Evolutionary conservation across 1,284 basidiomycete species (phyloP), one percentile per base, ranked within the genome.

Genomic region (Serendipita sp.): DNA sequence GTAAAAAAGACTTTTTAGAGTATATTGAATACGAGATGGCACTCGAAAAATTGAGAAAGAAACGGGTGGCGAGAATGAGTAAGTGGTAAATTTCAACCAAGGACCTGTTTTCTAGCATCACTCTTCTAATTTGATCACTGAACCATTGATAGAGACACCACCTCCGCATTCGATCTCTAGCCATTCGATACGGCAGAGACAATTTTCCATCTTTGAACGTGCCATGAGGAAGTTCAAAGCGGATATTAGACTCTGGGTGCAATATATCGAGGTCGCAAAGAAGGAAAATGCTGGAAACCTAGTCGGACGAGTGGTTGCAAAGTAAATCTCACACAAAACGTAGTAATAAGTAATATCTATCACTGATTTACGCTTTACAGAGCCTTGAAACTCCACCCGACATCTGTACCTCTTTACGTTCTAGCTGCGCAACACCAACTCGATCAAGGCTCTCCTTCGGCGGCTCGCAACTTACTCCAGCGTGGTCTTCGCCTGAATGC

Each of bases 11-110:
- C 75, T 98, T 87, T 75, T 77, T 95, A 69, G 85, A 88, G 61
- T 98, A 99, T 77, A 86, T 86, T 45, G 82, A 90, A 29, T 98
- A 96, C 73, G 94, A 98, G 76, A 91, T 91, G 81, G 82, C 82
- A 35, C 79, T 96, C 32, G 93, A 96, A 72, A 80, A 84, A 42
- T 75, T 96, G 64, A 77, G 91, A 42, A 78, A 81, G 69, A 89
- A 91, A 68, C 78, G 93, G 58, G 79, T 81, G 50, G 80, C 85
- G 69, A 77, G 88, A 62, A 71, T 91, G 62, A 82, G 91, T 93
- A 70, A 64, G 86, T 79, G 1, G 32, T n/a, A 8, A 3, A 15
- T 49, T 60, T 50, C 45, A 17, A 26, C 10, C 53, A 30, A 26
- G 53, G 26, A 32, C 45, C 17, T 22, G 32, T 30, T 32, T 22